Evolutionary conservation across 306 rosid species (phyloP).

Genomic region (Vicia sativa): DNA sequence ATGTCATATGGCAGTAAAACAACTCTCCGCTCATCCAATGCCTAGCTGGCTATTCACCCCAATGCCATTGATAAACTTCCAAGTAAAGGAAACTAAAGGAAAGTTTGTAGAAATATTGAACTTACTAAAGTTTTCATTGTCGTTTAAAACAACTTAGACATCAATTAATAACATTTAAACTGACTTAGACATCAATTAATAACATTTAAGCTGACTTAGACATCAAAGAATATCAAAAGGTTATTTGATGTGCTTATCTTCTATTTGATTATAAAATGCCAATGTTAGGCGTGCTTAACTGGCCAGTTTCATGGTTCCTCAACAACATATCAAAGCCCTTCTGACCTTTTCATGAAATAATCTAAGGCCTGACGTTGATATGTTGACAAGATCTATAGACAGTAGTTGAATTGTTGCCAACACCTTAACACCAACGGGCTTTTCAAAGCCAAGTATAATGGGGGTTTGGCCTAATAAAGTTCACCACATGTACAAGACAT

Average conservation of each 20-base stretch:
- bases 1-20: constrained; percentile 23
- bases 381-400: constrained; percentile 8
- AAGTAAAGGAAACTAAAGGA: constrained; percentile 13
- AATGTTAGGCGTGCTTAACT: background rate
- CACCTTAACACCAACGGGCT: constrained; percentile 17
- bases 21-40: constrained; percentile 5
- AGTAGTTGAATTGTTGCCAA: constrained; percentile 18
- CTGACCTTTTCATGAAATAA: constrained; percentile 13
- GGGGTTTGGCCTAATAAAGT: constrained; percentile 12
- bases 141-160: background rate
- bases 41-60: constrained; percentile 16
- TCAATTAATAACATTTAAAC: too few species aligned
- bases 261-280: constrained; percentile 21
- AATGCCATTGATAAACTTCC: constrained; percentile 15
- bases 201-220: too few species aligned
- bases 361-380: background rate
- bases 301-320: constrained; percentile 6
- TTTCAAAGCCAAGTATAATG: constrained; percentile 20
- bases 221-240: constrained; percentile 15
- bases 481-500: constrained; percentile 1
- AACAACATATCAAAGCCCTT: constrained; percentile 23
- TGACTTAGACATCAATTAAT: too few species aligned
- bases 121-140: background rate
- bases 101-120: constrained; percentile 19
- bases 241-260: constrained; percentile 22